A percentile compares a stretch with the other conserved stretches of the same genome.
Conservation (phyloP, 176 grass and related monocot species). For the Eleusine indica region DNA sequence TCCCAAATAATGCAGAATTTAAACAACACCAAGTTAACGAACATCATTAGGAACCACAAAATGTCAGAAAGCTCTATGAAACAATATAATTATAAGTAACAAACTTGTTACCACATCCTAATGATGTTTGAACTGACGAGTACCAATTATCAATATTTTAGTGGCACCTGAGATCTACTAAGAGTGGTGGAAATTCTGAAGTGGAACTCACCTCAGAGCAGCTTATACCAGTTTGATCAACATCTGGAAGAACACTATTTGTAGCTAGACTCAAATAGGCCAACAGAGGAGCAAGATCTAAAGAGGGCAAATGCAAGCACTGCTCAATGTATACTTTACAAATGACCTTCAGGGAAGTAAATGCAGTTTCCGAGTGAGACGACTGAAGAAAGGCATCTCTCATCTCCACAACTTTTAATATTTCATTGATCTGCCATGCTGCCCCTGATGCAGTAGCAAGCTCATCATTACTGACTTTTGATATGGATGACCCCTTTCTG, state of each 20-base stretch:
- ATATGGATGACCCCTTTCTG: slow-evolving; percentile 56
- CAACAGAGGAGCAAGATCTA: slow-evolving; percentile 57
- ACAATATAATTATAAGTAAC: background rate
- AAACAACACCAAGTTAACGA: slow-evolving; percentile 5
- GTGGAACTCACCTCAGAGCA: slow-evolving; percentile 49
- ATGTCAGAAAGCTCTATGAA: background rate
- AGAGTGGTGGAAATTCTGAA: slow-evolving; percentile 6
- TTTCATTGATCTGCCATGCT: slow-evolving; percentile 83
- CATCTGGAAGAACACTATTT: slow-evolving; percentile 57
- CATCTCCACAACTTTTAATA: slow-evolving; percentile 61
- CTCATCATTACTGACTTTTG: slow-evolving; percentile 44
- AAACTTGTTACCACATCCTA: background rate
- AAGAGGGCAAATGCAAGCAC: slow-evolving; percentile 60
- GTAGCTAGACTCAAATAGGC: slow-evolving; percentile 71
- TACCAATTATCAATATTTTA: background rate
- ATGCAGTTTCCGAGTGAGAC: slow-evolving; percentile 55
- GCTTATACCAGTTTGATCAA: slow-evolving; percentile 41
- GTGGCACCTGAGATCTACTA: background rate
- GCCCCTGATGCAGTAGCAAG: slow-evolving; percentile 57
- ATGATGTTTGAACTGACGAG: slow-evolving; percentile 5
- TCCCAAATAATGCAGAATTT: background rate
- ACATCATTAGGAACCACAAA: slow-evolving; percentile 11
- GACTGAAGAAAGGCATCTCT: slow-evolving; percentile 67
- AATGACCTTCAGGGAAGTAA: slow-evolving; percentile 73
- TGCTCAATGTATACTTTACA: slow-evolving; percentile 65